Percentiles rank a stretch among this genome's conserved stretches.
Conservation (phyloP, 2,329 filamentous ascomycete genomes). For the Nemania sp. region DNA sequence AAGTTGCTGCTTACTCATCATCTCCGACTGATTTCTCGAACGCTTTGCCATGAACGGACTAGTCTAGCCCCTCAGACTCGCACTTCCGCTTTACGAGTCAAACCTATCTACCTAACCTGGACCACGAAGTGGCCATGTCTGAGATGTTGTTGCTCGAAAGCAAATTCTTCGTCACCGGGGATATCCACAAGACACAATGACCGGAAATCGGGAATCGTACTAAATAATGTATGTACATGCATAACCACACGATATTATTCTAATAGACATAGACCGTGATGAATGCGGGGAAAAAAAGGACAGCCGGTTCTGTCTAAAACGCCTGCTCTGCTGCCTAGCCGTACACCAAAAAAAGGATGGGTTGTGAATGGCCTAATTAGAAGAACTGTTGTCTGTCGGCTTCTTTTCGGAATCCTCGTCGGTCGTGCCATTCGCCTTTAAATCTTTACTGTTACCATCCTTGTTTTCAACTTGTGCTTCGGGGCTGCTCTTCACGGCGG, state of each 20-base stretch:
- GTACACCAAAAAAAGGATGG: slow-evolving; percentile 13
- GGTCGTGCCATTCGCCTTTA: background rate
- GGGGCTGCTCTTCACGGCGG: slow-evolving; percentile 21
- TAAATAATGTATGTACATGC: background rate
- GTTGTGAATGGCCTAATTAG: slow-evolving; percentile 18
- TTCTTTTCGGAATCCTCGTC: slow-evolving; percentile 9
- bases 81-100: too few species aligned
- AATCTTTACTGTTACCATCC: background rate
- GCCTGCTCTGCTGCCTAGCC: background rate
- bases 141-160: too few species aligned
- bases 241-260: background rate
- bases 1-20: too few species aligned
- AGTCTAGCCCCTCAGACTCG: too few species aligned
- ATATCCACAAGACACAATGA: background rate
- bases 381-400: slow-evolving; percentile 26
- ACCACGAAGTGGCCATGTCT: background rate
- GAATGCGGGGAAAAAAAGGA: background rate
- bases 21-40: too few species aligned
- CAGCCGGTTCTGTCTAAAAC: slow-evolving; percentile 13
- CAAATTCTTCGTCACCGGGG: too few species aligned
- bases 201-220: background rate
- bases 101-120: too few species aligned
- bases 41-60: too few species aligned
- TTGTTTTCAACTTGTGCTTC: slow-evolving; percentile 17
- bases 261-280: background rate